Base-by-base conservation (phyloP, 441 rosid species). In the Adansonia madagascariensis region DNA sequence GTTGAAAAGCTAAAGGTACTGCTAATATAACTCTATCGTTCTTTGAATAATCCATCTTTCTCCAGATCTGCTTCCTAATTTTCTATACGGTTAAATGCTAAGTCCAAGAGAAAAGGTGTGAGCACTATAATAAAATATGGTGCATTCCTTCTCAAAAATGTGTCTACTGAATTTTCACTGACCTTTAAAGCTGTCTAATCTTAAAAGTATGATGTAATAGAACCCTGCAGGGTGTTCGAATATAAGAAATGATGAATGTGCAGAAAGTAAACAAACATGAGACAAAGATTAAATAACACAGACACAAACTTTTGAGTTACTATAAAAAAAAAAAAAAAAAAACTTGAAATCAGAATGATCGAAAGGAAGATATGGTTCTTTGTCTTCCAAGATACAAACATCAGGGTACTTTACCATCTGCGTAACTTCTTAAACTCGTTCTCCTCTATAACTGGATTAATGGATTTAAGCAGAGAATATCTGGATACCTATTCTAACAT, bases 1-100 rank as follows among this genome's bases (percentile, higher is more conserved):
- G 86, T 91, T 64, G 83, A 87, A 76, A 84, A 77, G 79, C 76
- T 91, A 77, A 91, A 91, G 97, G 97, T 93, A 86, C 73, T 77
- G 66, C 39, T 76, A 67, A 59, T 75, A 68, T 70, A 22, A 71
- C 59, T 68, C 52, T 64, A 55, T 65, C 17, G 69, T 24, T 72
- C 18, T 66, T 35, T 14, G 47, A 57, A 17, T 17, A 8, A 68
- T 64, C 56, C 22, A 22, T 78, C 62, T 61, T 70, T 35, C 43
- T 46, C 61, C 66, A 49, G 14, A 18, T 22, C 8, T 47, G 20
- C 24, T 39, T 17, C 64, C 75, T 52, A n/a, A 31, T 60, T 50
- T 22, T 15, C 9, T 1, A 7, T 64, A 22, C 12, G 47, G 8
- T 69, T 61, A 52, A 75, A 76, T 20, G 71, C 61, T 20, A 59